Percentiles rank a stretch among this genome's conserved stretches.
Conservation (phyloP, 148 eudicot genomes). For the Fallopia convolvulus region DNA sequence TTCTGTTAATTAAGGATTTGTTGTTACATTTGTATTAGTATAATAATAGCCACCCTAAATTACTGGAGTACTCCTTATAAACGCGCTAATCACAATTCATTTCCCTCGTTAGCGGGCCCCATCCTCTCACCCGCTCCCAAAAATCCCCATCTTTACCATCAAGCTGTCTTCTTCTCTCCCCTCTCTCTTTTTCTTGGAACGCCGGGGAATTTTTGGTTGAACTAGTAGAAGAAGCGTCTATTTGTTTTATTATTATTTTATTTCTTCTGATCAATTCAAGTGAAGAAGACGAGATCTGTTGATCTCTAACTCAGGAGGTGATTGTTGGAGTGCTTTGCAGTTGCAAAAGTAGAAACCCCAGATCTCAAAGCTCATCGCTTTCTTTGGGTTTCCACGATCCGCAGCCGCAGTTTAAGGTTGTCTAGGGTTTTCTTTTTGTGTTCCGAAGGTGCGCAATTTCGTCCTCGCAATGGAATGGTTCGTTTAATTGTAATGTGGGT, state of each 20-base stretch:
- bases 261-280: neutral
- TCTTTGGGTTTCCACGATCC: conserved; percentile 7
- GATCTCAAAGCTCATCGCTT: conserved; percentile 4
- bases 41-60: neutral
- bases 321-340: neutral
- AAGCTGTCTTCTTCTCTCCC: neutral
- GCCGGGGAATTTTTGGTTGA: neutral
- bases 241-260: neutral
- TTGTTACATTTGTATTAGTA: no score
- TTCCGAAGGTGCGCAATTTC: neutral
- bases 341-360: conserved; percentile 3
- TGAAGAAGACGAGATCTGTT: conserved; percentile 3
- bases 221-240: neutral
- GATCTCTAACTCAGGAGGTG: neutral
- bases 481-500: neutral
- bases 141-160: neutral
- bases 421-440: neutral
- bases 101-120: neutral
- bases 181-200: neutral
- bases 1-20: no score
- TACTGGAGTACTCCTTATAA: neutral
- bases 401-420: neutral
- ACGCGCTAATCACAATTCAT: conserved; percentile 9
- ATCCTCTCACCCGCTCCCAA: neutral
- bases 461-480: neutral